A percentile compares a stretch with the other conserved stretches of the same genome.
Conservation (phyloP, 23 red algal species). For the Pyropia haitanensis region DNA sequence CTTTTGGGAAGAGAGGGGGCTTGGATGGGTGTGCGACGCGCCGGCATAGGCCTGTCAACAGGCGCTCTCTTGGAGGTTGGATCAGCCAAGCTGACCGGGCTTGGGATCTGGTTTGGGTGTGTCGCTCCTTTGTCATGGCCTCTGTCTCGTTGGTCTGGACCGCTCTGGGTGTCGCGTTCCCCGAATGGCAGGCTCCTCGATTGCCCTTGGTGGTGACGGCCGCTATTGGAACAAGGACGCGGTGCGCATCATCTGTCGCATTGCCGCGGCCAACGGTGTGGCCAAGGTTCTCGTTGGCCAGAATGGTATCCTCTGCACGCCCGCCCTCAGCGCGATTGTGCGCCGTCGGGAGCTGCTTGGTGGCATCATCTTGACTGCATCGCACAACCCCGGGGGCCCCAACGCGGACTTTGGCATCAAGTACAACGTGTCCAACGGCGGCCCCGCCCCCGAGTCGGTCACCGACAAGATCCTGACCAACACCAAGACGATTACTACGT, state of each 20-base stretch:
- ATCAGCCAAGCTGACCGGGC: no score
- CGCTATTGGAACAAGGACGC: conserved; percentile 71
- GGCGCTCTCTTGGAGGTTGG: not conserved
- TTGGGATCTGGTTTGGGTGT: no score
- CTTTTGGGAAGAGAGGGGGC: no score
- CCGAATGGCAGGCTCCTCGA: conserved; percentile 11
- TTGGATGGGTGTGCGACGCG: no score
- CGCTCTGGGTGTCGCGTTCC: conserved; percentile 9
- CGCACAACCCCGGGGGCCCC: conserved; percentile 83
- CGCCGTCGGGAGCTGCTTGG: conserved; percentile 33
- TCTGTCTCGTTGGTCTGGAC: not conserved
- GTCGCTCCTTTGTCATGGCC: not conserved
- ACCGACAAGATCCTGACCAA: conserved; percentile 48
- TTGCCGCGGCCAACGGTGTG: conserved; percentile 91
- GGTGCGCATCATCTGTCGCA: conserved; percentile 44
- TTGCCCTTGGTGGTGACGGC: conserved; percentile 88
- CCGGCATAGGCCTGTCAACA: no score
- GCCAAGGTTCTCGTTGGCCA: conserved; percentile 55
- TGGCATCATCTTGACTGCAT: conserved; percentile 87
- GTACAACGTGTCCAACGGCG: conserved; percentile 71
- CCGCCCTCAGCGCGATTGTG: conserved; percentile 73
- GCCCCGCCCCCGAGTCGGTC: conserved; percentile 59
- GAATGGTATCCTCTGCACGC: conserved; percentile 63
- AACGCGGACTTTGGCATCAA: conserved; percentile 90
- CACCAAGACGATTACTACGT: conserved; percentile 49